Percentiles rank a stretch among this genome's conserved stretches.
Conservation (phyloP, 2,329 filamentous ascomycete genomes). For the Fusarium sp. region DNA sequence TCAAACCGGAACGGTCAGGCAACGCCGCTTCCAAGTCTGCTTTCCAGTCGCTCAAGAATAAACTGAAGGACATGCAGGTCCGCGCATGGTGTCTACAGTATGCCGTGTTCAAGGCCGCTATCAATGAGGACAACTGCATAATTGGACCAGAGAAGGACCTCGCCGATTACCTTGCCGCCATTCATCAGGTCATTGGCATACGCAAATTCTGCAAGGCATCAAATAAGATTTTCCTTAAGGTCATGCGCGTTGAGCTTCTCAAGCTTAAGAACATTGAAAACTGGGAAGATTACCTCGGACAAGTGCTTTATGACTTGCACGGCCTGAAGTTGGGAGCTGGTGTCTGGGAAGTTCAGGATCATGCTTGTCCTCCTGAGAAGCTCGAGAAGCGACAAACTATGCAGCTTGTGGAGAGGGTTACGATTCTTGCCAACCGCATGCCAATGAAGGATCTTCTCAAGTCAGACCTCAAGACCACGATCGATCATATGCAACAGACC, state of each 20-base stretch:
- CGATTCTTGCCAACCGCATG: slow-evolving; percentile 84
- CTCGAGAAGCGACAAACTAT: slow-evolving; percentile 86
- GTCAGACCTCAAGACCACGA: slow-evolving; percentile 88
- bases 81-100: slow-evolving; percentile 92
- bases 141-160: slow-evolving; percentile 78
- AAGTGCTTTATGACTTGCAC: slow-evolving; percentile 87
- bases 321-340: slow-evolving; percentile 82
- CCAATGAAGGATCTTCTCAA: slow-evolving; percentile 93
- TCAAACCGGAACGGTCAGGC: slow-evolving; percentile 72
- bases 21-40: slow-evolving; percentile 69
- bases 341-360: slow-evolving; percentile 78
- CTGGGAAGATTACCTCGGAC: slow-evolving; percentile 88
- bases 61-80: slow-evolving; percentile 88
- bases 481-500: slow-evolving; percentile 93
- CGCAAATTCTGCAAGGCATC: slow-evolving; percentile 88
- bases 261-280: slow-evolving; percentile 82
- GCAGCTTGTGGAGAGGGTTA: slow-evolving; percentile 86
- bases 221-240: slow-evolving; percentile 89
- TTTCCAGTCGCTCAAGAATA: slow-evolving; percentile 70
- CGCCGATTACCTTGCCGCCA: slow-evolving; percentile 82
- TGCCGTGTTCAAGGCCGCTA: slow-evolving; percentile 80
- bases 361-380: slow-evolving; percentile 82
- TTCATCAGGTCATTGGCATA: slow-evolving; percentile 87
- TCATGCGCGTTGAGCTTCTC: slow-evolving; percentile 89
- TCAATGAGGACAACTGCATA: slow-evolving; percentile 78